Evolutionary conservation across 768 basidiomycete species (phyloP), one percentile per base, ranked within the genome.

Genomic region (Pleurotus giganteus): DNA sequence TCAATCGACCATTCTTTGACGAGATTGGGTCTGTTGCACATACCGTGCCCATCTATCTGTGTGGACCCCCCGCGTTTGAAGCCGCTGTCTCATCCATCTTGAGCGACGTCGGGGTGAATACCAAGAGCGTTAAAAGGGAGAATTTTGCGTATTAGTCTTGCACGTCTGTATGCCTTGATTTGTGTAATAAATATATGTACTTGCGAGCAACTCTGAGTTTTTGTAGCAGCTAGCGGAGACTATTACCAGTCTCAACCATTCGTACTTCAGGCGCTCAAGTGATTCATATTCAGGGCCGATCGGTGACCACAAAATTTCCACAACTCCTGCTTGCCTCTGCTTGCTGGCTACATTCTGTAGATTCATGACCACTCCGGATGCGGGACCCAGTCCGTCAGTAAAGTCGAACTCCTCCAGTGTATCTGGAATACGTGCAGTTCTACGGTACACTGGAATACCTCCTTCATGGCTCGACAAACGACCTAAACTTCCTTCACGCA

Each of bases 401-500:
- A 51, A 51, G 34, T 4, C 31, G 21, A 11, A 15, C 12, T 41
- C 39, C 17, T 36, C 49, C n/a, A 34, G 31, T 15, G 31, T 34
- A 67, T 86, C 86, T 36, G 88, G 88, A 42, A 61, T 86, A 42
- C 77, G 75, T 54, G 71, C 79, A 19, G 84, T 80, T n/a, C 78
- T 91, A 57, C 74, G 78, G 61, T 86, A 85, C 71, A 88, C 82
- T 1, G 84, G 85, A 53, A 79, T 86, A 12, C 84, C 85, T 24
- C 76, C 85, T 13, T 87, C 87, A 46, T 93, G 92, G 82, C 77
- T 97, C 36, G 82, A 85, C 60, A 91, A 89, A 67, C 83, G 89
- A 31, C 95, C 94, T 2, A 85, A 83, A 59, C 78, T 95, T 13
- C 96, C 95, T 3, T 93, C 91, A 0, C 81, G 92, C 58, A 97